A percentile compares a stretch with the other conserved stretches of the same genome.
Conservation (phyloP, 805 yeast species). For the Sugiyamaella americana region DNA sequence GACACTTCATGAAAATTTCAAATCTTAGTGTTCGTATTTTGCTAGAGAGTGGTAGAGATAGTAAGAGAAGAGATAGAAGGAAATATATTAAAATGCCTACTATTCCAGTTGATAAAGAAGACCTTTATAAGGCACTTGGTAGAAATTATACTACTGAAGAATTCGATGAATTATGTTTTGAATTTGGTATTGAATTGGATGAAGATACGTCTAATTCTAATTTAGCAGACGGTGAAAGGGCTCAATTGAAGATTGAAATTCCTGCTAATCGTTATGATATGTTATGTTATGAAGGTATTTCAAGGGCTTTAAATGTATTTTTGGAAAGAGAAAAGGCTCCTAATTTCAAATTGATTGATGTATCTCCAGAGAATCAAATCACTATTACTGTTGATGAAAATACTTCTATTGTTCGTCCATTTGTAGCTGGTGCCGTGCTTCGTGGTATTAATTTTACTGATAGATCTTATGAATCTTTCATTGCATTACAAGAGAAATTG, state of each 20-base stretch:
- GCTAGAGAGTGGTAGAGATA: no score
- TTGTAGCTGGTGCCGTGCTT: slow-evolving; percentile 90
- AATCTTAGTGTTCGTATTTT: no score
- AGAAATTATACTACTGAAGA: slow-evolving; percentile 63
- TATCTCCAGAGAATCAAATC: slow-evolving; percentile 55
- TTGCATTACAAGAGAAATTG: slow-evolving; percentile 90
- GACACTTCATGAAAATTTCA: background rate
- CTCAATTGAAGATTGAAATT: slow-evolving; percentile 93
- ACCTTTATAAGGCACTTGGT: slow-evolving; percentile 76
- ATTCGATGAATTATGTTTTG: slow-evolving; percentile 95
- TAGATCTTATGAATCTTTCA: slow-evolving; percentile 88
- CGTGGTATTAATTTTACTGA: slow-evolving; percentile 77
- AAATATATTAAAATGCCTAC: slow-evolving; percentile 69
- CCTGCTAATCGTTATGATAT: slow-evolving; percentile 98
- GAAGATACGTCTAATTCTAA: slow-evolving; percentile 84
- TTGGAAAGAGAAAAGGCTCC: slow-evolving; percentile 66
- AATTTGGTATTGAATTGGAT: slow-evolving; percentile 94
- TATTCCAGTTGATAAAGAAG: slow-evolving; percentile 89
- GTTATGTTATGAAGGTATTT: slow-evolving; percentile 97
- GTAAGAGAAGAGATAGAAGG: no score
- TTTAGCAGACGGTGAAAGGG: slow-evolving; percentile 92
- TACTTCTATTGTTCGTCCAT: slow-evolving; percentile 75
- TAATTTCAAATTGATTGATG: slow-evolving; percentile 52
- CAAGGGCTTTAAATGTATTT: slow-evolving; percentile 88
- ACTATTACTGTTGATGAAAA: slow-evolving; percentile 69